Evolutionary conservation across 768 basidiomycete genomes (phyloP).

Genomic region (Dictyophora rubrovolvata): DNA sequence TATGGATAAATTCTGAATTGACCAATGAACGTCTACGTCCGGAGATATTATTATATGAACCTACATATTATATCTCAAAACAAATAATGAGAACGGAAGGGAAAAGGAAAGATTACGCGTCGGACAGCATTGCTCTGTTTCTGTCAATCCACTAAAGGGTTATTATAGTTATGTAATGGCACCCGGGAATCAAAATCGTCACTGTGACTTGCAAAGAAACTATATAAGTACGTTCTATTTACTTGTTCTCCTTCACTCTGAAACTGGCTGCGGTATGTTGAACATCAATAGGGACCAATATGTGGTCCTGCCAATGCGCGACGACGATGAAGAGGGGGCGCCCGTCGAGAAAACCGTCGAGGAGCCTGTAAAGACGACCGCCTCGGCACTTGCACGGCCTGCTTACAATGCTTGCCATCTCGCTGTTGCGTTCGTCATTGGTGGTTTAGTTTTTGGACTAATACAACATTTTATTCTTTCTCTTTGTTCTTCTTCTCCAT

Average conservation of each 20-base stretch:
- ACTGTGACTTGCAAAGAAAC: no score
- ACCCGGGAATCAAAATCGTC: no score
- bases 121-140: no score
- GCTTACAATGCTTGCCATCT: conserved; percentile 4
- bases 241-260: no score
- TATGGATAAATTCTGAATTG: neutral
- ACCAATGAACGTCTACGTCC: no score
- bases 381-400: neutral
- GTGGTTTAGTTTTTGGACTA: neutral
- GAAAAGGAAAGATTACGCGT: no score
- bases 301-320: neutral
- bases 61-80: no score
- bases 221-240: no score
- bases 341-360: neutral
- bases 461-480: neutral
- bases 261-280: neutral
- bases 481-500: neutral
- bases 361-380: neutral
- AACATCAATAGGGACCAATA: conserved; percentile 3
- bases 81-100: no score
- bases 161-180: no score
- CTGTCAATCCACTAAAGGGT: no score
- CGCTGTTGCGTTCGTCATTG: neutral
- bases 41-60: no score
- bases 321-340: neutral